These are phyloP conservation scores for Gnetum montanum DNA, from an alignment of 75 land plant genomes.

Conservation along the genomic window DNA sequence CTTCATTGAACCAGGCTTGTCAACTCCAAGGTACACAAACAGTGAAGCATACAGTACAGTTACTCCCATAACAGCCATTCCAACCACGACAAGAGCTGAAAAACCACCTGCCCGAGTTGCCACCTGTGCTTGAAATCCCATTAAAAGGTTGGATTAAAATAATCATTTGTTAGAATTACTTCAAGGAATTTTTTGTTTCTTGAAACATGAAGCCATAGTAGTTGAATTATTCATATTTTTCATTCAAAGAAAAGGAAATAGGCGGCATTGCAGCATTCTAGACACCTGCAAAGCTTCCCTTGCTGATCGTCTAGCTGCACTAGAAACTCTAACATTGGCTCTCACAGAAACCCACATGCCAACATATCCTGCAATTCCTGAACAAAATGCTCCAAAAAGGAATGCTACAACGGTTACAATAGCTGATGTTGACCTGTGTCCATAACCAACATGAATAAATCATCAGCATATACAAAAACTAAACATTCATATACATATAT, in stretches of 20 bases:
- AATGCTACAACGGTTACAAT: constrained; percentile 85
- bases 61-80: constrained; percentile 95
- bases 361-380: constrained; percentile 97
- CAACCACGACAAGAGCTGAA: constrained; percentile 93
- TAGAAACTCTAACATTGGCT: constrained; percentile 95
- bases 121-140: constrained; percentile 38
- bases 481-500: no score
- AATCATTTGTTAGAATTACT: no score
- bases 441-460: no score
- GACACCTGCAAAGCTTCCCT: constrained; percentile 97
- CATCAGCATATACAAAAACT: no score
- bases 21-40: constrained; percentile 80
- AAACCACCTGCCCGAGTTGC: constrained; percentile 98
- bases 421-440: constrained; percentile 69
- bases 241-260: no score
- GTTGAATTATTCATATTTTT: no score
- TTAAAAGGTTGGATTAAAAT: no score
- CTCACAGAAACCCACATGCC: constrained; percentile 99
- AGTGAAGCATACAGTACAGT: constrained; percentile 82
- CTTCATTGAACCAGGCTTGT: constrained; percentile 68
- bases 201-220: no score
- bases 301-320: constrained; percentile 97
- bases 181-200: no score
- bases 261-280: no score
- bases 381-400: constrained; percentile 91